Conservation (phyloP, 169 alveolate genomes). For the Plasmodium gaboni region DNA sequence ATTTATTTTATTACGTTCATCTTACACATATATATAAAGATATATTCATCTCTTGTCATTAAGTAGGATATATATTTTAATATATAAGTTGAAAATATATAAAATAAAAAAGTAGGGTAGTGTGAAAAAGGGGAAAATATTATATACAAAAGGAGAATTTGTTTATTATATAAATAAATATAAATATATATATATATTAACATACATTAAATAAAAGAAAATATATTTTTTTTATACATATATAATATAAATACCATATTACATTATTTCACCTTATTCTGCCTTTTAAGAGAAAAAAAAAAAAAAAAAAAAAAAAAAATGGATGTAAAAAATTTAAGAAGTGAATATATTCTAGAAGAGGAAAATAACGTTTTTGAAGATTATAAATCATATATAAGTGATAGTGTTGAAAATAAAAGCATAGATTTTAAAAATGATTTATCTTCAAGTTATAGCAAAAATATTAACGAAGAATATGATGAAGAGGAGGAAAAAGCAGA, state of each 20-base stretch:
- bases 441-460: constrained; percentile 12
- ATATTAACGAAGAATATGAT: constrained; percentile 41
- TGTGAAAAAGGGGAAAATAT: background rate
- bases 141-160: background rate
- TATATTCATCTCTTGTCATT: too few species aligned
- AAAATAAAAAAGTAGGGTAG: too few species aligned
- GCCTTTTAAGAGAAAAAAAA: background rate
- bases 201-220: background rate
- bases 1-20: too few species aligned
- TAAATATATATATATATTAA: background rate
- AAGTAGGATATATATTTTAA: too few species aligned
- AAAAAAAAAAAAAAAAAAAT: constrained; percentile 4
- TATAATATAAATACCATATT: background rate
- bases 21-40: too few species aligned
- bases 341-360: constrained; percentile 63
- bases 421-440: background rate
- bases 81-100: too few species aligned
- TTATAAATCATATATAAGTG: constrained; percentile 58
- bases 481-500: constrained; percentile 16
- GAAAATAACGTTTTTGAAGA: constrained; percentile 70
- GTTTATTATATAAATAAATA: background rate
- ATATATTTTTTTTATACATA: background rate
- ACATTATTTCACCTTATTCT: background rate
- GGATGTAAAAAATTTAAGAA: constrained; percentile 68
- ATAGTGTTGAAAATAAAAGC: constrained; percentile 30